phyloP scores from a whole-genome alignment of 2,329 filamentous ascomycete species.

The Stagonosporopsis vannaccii region DNA sequence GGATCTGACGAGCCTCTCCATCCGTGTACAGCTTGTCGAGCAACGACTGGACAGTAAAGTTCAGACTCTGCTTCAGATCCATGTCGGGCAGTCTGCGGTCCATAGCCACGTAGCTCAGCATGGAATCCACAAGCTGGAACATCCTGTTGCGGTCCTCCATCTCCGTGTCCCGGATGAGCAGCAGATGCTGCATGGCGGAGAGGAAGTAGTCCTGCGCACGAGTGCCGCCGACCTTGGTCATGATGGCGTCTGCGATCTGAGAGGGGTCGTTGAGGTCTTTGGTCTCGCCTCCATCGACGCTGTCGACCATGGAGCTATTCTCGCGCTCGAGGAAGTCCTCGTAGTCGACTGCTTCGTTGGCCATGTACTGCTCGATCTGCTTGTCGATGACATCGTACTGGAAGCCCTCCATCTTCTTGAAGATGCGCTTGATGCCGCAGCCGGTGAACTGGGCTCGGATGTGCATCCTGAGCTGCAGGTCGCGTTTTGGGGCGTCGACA shows the following conservation, averaged over 20 bases:
- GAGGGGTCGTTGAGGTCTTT: constrained; percentile 92
- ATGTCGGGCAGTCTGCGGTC: constrained; percentile 93
- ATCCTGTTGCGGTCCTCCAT: constrained; percentile 90
- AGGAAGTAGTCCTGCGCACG: constrained; percentile 94
- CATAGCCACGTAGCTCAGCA: constrained; percentile 99
- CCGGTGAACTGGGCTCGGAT: constrained; percentile 95
- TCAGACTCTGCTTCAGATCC: constrained; percentile 96
- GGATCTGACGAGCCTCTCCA: constrained; percentile 88
- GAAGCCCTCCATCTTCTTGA: constrained; percentile 97
- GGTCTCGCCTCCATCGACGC: constrained; percentile 79
- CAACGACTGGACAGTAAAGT: constrained; percentile 94
- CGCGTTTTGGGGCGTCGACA: constrained; percentile 86
- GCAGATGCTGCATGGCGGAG: constrained; percentile 91
- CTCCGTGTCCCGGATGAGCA: constrained; percentile 90
- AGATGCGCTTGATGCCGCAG: constrained; percentile 91
- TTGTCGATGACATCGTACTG: constrained; percentile 99
- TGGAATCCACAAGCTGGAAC: constrained; percentile 98
- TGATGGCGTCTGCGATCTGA: constrained; percentile 94
- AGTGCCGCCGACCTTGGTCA: constrained; percentile 80
- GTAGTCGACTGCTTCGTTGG: constrained; percentile 97
- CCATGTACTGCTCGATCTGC: constrained; percentile 91
- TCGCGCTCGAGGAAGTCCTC: constrained; percentile 95
- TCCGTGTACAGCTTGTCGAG: constrained; percentile 97
- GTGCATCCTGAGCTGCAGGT: constrained; percentile 90
- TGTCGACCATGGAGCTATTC: constrained; percentile 88